Evolutionary conservation across 257 asterid species (phyloP).

Genomic region (Capsicum baccatum): DNA sequence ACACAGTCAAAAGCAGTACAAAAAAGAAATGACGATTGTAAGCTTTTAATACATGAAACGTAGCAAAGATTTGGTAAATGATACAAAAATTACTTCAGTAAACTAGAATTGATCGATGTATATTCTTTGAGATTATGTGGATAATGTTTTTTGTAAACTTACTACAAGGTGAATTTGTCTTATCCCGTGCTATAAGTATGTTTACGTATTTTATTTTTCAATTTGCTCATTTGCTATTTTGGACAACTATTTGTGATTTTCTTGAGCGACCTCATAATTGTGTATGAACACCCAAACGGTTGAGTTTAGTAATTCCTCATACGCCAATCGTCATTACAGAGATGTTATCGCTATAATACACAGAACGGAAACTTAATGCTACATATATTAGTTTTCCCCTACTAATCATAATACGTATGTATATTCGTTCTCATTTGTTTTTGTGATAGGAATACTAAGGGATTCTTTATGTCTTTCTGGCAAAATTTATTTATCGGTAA

Average conservation of each 20-base stretch:
- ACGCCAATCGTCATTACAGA: too few relatives aligned
- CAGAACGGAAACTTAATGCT: too few relatives aligned
- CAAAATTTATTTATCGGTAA: neutral
- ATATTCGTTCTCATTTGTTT: too few relatives aligned
- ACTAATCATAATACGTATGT: too few relatives aligned
- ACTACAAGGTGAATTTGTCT: neutral
- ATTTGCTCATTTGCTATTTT: neutral
- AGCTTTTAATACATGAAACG: neutral
- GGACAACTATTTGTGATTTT: neutral
- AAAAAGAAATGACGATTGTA: neutral
- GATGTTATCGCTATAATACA: too few relatives aligned
- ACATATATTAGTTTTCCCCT: too few relatives aligned
- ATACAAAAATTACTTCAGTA: neutral
- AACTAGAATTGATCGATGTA: neutral
- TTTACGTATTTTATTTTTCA: neutral
- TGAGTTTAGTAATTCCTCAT: too few relatives aligned
- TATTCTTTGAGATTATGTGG: neutral
- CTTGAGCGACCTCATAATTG: neutral
- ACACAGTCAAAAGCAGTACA: too few relatives aligned
- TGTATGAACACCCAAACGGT: too few relatives aligned
- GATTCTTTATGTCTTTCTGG: neutral
- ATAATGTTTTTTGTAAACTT: neutral
- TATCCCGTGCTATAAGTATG: neutral
- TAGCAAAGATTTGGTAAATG: neutral
- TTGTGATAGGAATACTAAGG: too few relatives aligned